Evolutionary conservation across 768 basidiomycete species (phyloP), one percentile per base, ranked within the genome.

Genomic region (Pisolithus tinctorius): DNA sequence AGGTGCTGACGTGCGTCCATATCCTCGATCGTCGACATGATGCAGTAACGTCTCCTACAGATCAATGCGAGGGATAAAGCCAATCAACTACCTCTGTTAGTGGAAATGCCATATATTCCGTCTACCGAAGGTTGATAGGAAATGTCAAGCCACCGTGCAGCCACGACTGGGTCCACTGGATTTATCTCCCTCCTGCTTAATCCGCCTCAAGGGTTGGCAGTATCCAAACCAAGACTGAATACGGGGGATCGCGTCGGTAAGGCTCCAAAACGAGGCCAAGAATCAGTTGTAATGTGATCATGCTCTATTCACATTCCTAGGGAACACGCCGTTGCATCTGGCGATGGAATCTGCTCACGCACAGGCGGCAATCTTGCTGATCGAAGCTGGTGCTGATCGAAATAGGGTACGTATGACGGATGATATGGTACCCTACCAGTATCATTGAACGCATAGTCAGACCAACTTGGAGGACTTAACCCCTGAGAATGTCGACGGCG

Each of bases 281-380:
- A n/a, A 6, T 6, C 10, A 10, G 26, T n/a, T 26, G 39, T 38
- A n/a, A 30, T 29, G 40, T 41, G 5, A 26, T 20, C 56, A 29
- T 23, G 11, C 29, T 45, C 20, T 53, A 37, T 16, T 51, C 27
- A 53, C 45, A 42, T 59, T 59, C 50, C 48, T 61, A 89, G 94
- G 95, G 47, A 96, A 97, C 63, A 97, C 96, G 2, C 93, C 96
- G 2, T 72, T 99, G 36, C 96, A 99, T 75, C 81, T 99, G 30
- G 94, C 95, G 16, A 88, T 99, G 86, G 95, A 99, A 61, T 93
- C 89, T 49, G 95, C 86, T 16, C 89, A 97, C 63, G 95, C 90
- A 13, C 85, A 92, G 63, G 88, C 84, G 14, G 95, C 95, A 9
- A 88, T 93, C 2, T 67, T 88, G 46, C 77, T 99, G 47, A 95